Conservation (phyloP, 2,329 filamentous ascomycete species). For the Xylaria multiplex region DNA sequence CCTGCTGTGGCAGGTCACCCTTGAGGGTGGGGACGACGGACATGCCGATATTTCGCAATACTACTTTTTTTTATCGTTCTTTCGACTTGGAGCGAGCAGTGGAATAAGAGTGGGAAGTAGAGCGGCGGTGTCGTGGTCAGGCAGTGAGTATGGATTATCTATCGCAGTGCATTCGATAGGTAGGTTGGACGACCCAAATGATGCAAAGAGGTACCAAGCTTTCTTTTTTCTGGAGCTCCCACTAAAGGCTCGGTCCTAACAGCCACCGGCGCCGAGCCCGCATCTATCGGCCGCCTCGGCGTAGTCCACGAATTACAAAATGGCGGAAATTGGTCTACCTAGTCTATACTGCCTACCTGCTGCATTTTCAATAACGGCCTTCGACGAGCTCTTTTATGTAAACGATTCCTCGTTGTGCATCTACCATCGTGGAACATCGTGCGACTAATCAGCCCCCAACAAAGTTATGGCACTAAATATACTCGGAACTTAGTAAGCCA, state of each 20-base stretch:
- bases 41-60: conserved; percentile 40
- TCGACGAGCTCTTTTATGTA: too few species aligned
- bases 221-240: conserved; percentile 30
- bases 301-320: neutral
- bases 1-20: conserved; percentile 67
- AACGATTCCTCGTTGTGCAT: too few species aligned
- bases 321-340: neutral
- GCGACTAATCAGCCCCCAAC: too few species aligned
- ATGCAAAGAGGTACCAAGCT: conserved; percentile 26
- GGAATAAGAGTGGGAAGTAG: conserved; percentile 6
- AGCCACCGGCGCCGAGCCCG: conserved; percentile 43
- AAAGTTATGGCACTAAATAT: too few species aligned
- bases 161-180: conserved; percentile 14
- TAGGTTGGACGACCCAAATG: conserved; percentile 25
- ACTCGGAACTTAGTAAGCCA: too few species aligned
- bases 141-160: neutral
- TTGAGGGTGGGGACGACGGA: conserved; percentile 53
- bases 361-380: neutral
- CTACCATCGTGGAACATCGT: too few species aligned
- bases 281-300: conserved; percentile 32
- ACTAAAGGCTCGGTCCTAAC: conserved; percentile 40
- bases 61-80: neutral
- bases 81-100: neutral
- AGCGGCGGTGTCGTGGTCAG: neutral
- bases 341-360: neutral